These are phyloP conservation scores for Mesembryanthemum crystallinum DNA, from an alignment of 148 eudicot species.

Conservation along the genomic window DNA sequence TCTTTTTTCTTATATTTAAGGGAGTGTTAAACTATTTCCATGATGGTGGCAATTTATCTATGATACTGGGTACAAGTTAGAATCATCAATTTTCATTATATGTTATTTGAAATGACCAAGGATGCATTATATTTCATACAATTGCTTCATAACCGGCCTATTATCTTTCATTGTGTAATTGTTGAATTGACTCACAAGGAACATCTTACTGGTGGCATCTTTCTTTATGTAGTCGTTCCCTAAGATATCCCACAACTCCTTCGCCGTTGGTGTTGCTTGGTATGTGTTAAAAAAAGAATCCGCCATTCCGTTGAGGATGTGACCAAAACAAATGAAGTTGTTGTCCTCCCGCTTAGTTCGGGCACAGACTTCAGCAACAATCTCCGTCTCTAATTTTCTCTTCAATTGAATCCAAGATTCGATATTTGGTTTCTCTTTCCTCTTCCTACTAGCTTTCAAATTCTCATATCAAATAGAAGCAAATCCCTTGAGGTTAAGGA, in stretches of 20 bases:
- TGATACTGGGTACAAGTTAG: too few species aligned
- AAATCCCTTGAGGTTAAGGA: too few species aligned
- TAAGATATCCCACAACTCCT: not conserved
- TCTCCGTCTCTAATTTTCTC: too few species aligned
- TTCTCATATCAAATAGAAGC: too few species aligned
- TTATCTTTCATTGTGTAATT: not conserved
- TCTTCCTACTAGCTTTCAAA: too few species aligned
- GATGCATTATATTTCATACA: not conserved
- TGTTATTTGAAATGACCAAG: not conserved
- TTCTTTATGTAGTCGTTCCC: not conserved
- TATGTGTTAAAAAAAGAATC: not conserved
- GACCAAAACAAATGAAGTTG: not conserved
- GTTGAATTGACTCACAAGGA: not conserved
- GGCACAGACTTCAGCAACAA: too few species aligned
- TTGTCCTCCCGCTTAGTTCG: not conserved
- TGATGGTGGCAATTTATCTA: too few species aligned
- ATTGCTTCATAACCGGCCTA: not conserved
- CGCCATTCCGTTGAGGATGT: not conserved
- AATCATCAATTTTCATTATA: conserved; percentile 3
- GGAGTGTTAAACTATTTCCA: conserved; percentile 9
- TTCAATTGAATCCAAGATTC: too few species aligned
- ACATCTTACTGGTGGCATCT: not conserved
- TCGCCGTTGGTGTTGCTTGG: too few species aligned
- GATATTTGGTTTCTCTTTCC: too few species aligned
- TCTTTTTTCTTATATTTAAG: conserved; percentile 11